A percentile compares a stretch with the other conserved stretches of the same genome.
Conservation (phyloP, 1,284 basidiomycete species). For the Coriolopsis trogii region DNA sequence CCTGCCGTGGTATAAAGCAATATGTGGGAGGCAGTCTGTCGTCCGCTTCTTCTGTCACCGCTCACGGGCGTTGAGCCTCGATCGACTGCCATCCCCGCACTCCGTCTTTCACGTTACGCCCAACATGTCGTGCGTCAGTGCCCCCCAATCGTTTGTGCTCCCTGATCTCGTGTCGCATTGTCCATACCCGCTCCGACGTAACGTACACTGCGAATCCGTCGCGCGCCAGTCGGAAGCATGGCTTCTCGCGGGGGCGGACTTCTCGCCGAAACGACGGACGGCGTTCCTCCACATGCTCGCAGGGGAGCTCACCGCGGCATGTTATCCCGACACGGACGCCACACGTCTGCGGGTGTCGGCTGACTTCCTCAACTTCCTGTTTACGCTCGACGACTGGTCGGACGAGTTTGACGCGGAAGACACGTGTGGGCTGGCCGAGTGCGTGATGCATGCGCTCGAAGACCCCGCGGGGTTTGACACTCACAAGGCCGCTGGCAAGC, state of each 20-base stretch:
- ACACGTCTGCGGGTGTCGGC: conserved; percentile 28
- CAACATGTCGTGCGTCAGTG: conserved; percentile 10
- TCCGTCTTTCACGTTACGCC: background rate
- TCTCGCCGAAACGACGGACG: conserved; percentile 19
- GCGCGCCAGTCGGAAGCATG: conserved; percentile 28
- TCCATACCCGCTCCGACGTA: conserved; percentile 26
- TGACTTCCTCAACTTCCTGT: conserved; percentile 32
- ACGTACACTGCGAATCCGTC: conserved; percentile 20
- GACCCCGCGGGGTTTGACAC: conserved; percentile 26
- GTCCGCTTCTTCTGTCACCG: background rate
- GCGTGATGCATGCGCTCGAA: conserved; percentile 28
- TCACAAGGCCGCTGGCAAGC: conserved; percentile 25
- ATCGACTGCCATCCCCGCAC: background rate
- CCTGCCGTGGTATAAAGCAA: conserved; percentile 16
- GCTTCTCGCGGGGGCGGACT: conserved; percentile 26
- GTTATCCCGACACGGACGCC: conserved; percentile 30
- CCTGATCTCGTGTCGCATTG: conserved; percentile 34
- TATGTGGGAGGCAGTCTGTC: background rate
- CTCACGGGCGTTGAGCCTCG: background rate
- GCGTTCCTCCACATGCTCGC: conserved; percentile 29
- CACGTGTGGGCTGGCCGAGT: conserved; percentile 19
- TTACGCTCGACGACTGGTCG: conserved; percentile 30
- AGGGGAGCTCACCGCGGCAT: conserved; percentile 30
- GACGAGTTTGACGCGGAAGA: conserved; percentile 25
- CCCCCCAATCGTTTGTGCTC: conserved; percentile 26